Evolutionary conservation across 768 basidiomycete species (phyloP), one percentile per base, ranked within the genome.

Genomic region (Mycena venus): DNA sequence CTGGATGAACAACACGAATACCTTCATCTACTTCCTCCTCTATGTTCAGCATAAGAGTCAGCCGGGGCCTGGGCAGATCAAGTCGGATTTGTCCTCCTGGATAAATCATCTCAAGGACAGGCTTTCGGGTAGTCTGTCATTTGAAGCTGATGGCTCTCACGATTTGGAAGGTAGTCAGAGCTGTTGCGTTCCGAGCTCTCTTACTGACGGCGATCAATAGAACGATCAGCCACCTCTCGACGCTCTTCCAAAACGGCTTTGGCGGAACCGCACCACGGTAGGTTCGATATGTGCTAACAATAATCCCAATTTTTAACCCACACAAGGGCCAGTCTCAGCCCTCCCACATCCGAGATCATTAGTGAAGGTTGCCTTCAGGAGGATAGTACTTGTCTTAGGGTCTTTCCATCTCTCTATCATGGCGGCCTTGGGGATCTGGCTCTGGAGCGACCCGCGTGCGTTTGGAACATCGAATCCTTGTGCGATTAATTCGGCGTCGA

Each of bases 361-460:
- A 31, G 1, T 42, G 32, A 6, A 2, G 4, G 25, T 15, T 7
- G 14, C 47, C 21, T 8, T 47, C 40, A 63, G 34, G 25, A n/a
- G 56, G 27, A 44, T 60, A 4, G 58, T 59, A 27, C 38, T 60
- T 19, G 6, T 51, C 15, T 19, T 70, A 4, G 69, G 69, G 7
- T 62, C 60, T 15, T 25, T 63, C 4, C 69, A 70, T 44, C 47
- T 70, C 23, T 61, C 69, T 1, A 21, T 62, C 14, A 70, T 70
- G 69, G 69, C 69, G 6, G 69, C 60, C 11, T 31, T 70, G 3
- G 69, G 69, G 15, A 27, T 63, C 25, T 70, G 69, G 69, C 49
- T 70, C 47, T 70, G 69, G 69, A 53, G 32, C 25, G 17, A 70
- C n/a, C 69, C 69, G 2, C 19, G 31, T n/a, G 15, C 3, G 10